phyloP scores from a whole-genome alignment of 805 yeast genomes.

The Zygosaccharomyces gambellarensis region DNA sequence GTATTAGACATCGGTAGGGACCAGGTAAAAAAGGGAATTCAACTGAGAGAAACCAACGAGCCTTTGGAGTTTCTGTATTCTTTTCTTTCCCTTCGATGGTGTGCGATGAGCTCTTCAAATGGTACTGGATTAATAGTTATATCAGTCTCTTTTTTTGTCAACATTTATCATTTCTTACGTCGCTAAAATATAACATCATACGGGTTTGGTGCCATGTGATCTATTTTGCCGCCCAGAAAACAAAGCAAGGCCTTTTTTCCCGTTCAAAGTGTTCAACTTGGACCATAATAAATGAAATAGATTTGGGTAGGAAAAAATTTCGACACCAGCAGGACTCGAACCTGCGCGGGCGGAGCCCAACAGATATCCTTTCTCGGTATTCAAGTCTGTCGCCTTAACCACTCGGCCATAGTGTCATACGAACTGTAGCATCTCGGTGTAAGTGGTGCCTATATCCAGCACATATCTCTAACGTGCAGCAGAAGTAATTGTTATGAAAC shows the following conservation, averaged over 20 bases:
- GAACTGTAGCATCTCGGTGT: background rate
- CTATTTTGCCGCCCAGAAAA: no score
- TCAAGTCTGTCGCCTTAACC: constrained; percentile 76
- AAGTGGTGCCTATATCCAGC: no score
- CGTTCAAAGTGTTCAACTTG: no score
- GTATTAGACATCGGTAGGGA: constrained; percentile 54
- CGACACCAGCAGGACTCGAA: constrained; percentile 78
- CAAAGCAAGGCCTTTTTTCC: no score
- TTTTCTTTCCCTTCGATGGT: background rate
- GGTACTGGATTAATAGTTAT: no score
- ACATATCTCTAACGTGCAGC: no score
- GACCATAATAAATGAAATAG: no score
- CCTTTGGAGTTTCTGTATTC: background rate
- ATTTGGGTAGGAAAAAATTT: constrained; percentile 26
- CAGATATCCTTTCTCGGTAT: constrained; percentile 42
- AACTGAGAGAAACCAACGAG: background rate
- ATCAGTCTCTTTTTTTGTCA: no score
- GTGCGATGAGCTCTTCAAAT: background rate
- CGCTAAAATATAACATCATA: background rate
- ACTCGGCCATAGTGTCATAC: constrained; percentile 61
- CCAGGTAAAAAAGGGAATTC: background rate
- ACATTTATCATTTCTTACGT: background rate
- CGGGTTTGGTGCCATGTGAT: background rate
- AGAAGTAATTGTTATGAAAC: no score
- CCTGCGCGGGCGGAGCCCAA: constrained; percentile 78